These are phyloP conservation scores for Dioscorea cayenensis DNA, from an alignment of 116 monocot genomes.

Conservation along the genomic window DNA sequence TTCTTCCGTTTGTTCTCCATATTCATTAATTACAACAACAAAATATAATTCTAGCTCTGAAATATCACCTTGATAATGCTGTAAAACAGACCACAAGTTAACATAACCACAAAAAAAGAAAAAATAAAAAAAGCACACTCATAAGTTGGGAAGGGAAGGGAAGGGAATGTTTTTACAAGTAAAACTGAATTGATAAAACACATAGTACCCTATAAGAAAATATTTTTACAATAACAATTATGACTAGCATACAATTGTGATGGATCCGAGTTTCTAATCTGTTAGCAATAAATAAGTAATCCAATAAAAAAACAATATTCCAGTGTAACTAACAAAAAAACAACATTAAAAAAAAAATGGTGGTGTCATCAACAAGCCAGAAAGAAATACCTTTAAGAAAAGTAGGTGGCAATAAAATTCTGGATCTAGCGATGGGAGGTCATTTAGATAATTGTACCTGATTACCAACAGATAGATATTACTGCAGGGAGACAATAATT, in stretches of 20 bases:
- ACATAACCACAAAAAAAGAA: neutral
- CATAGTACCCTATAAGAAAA: too few relatives aligned
- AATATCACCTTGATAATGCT: slow-evolving; percentile 89
- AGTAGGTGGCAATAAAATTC: slow-evolving; percentile 95
- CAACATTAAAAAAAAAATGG: neutral
- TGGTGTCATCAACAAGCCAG: neutral
- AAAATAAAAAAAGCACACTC: neutral
- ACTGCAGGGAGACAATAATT: neutral
- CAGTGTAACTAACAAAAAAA: slow-evolving; percentile 6
- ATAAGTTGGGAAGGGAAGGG: neutral
- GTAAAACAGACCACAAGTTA: slow-evolving; percentile 13
- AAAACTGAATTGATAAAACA: too few relatives aligned
- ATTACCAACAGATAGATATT: slow-evolving; percentile 5
- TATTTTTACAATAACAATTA: too few relatives aligned
- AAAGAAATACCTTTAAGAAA: slow-evolving; percentile 70
- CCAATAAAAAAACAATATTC: neutral
- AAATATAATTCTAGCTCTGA: slow-evolving; percentile 92
- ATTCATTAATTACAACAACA: slow-evolving; percentile 95
- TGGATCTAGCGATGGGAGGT: slow-evolving; percentile 94
- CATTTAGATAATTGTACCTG: slow-evolving; percentile 94
- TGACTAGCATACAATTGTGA: too few relatives aligned
- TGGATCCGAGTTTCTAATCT: too few relatives aligned
- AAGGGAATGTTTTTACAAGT: too few relatives aligned
- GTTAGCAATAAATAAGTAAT: too few relatives aligned
- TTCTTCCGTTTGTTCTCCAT: slow-evolving; percentile 90